Base-by-base conservation (phyloP, 2,329 filamentous ascomycete genomes). In the Hymenotorrendiella dingleyae region DNA sequence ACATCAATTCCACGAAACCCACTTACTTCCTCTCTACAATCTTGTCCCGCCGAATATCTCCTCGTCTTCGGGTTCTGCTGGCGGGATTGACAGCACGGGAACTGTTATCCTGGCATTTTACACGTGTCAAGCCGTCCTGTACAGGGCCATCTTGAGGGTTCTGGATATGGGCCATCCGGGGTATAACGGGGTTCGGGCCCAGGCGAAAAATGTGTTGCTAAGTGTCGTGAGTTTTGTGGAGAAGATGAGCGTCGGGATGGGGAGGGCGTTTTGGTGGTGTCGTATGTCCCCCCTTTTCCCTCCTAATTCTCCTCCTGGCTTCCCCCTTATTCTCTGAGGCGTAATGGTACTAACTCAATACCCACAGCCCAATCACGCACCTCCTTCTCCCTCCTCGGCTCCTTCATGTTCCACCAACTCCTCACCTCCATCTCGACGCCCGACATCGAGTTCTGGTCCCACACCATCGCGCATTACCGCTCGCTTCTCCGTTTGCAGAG, bases 231-330 rank as follows among this genome's bases (percentile, higher is more conserved):
- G 29, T 5, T 54, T 57, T 19, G 35, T 54, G n/a, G 54, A 55
- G 38, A 53, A 53, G 29, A 36, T 57, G 32, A 47, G 44, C 17
- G 46, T 57, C 6, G 45, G 42, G 16, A 32, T 48, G 5, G 26
- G 55, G 27, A 33, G 50, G 20, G 53, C 52, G 19, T 57, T 57
- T 35, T 57, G 54, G 54, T 57, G 54, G 54, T 52, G 45, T 49
- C 54, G 53, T 54, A 49, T 40, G 51, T 53, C 6, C 10, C 7
- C 33, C 7, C 27, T 29, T 14, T 19, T n/a, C n/a, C n/a, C n/a
- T n/a, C n/a, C n/a, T n/a, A n/a, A n/a, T n/a, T n/a, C n/a, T n/a
- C n/a, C n/a, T n/a, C n/a, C n/a, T n/a, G n/a, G n/a, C n/a, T n/a
- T n/a, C 11, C 14, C 26, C 24, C 17, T 11, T 10, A n/a, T 27